These are phyloP conservation scores for Ganoderma lucidum DNA, from an alignment of 1,284 basidiomycete species.

Conservation along the genomic window DNA sequence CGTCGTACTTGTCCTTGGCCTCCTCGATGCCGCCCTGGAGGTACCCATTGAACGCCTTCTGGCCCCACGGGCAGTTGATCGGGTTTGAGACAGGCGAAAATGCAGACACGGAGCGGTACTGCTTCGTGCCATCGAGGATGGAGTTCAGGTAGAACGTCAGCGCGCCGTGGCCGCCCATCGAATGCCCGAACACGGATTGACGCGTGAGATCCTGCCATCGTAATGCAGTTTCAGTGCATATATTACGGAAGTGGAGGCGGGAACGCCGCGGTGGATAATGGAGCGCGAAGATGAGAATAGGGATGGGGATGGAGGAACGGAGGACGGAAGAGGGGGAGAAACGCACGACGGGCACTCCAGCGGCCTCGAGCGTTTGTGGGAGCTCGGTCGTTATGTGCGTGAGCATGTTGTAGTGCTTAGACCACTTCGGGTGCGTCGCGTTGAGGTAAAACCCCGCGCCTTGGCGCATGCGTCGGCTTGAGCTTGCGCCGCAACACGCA, in stretches of 20 bases:
- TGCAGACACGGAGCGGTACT: conserved; percentile 91
- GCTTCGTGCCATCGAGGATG: conserved; percentile 49
- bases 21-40: conserved; percentile 82
- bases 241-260: too few species aligned
- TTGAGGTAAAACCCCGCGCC: conserved; percentile 96
- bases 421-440: conserved; percentile 83
- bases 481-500: neutral
- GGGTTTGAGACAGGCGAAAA: conserved; percentile 96
- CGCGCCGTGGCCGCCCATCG: conserved; percentile 95
- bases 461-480: conserved; percentile 34
- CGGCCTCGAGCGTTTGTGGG: conserved; percentile 76
- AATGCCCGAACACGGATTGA: conserved; percentile 88
- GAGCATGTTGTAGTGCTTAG: conserved; percentile 92
- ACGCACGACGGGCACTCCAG: conserved; percentile 72
- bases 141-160: conserved; percentile 89
- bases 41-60: conserved; percentile 94
- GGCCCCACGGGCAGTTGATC: conserved; percentile 88
- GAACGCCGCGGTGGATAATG: neutral
- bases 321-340: conserved; percentile 6
- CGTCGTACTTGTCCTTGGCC: conserved; percentile 81
- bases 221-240: neutral
- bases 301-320: conserved; percentile 18
- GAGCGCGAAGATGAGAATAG: conserved; percentile 40
- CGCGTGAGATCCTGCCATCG: conserved; percentile 66
- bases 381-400: conserved; percentile 86